A percentile compares a stretch with the other conserved stretches of the same genome.
Conservation (phyloP, 441 rosid species). For the Gossypium laxum region DNA sequence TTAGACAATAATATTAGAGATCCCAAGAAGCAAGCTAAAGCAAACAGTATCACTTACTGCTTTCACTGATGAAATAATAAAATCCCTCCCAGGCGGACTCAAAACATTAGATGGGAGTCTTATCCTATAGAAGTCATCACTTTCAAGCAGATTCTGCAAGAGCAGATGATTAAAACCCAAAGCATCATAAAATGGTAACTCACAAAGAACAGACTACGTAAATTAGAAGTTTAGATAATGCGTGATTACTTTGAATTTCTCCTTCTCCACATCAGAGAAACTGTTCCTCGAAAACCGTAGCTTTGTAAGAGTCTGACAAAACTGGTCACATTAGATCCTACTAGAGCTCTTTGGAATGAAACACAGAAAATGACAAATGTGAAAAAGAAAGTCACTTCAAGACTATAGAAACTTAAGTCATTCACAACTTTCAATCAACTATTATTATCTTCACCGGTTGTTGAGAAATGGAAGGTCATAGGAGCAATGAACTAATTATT, state of each 20-base stretch:
- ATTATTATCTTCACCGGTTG: neutral
- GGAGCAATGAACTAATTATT: neutral
- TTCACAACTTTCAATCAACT: neutral
- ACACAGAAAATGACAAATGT: neutral
- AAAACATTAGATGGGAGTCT: conserved; percentile 82
- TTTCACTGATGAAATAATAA: conserved; percentile 65
- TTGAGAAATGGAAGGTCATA: neutral
- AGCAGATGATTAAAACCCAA: conserved; percentile 4
- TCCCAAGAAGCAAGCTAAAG: neutral
- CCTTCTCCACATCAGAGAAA: conserved; percentile 46
- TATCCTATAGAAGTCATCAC: conserved; percentile 75
- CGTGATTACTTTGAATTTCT: conserved; percentile 47
- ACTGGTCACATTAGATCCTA: neutral
- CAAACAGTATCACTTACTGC: conserved; percentile 45
- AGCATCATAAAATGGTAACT: neutral
- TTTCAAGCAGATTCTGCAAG: conserved; percentile 57
- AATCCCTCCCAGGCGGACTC: conserved; percentile 61
- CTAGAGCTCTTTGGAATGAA: neutral
- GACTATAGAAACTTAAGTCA: neutral
- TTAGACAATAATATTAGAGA: neutral
- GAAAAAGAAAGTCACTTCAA: neutral
- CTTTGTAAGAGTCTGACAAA: conserved; percentile 61
- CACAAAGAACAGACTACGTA: neutral
- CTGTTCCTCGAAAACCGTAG: conserved; percentile 70
- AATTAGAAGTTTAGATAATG: neutral